These are phyloP conservation scores for Moniliophthora roreri DNA, from an alignment of 1,284 basidiomycete genomes.

Conservation along the genomic window DNA sequence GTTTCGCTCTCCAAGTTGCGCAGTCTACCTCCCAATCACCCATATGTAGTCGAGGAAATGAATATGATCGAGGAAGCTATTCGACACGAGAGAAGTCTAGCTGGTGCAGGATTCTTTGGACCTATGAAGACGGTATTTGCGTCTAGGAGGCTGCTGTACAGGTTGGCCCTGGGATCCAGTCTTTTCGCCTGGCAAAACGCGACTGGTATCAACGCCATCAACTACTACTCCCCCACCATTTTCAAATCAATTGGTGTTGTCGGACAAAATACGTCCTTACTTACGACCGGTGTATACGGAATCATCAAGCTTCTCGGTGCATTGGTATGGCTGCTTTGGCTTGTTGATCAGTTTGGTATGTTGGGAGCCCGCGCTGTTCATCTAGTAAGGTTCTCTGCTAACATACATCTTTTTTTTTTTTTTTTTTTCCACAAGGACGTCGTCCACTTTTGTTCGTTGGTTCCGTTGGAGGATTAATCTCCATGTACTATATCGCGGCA, in stretches of 20 bases:
- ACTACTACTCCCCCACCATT: constrained; percentile 41
- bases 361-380: too few relatives aligned
- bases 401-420: too few relatives aligned
- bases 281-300: constrained; percentile 42
- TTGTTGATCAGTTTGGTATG: constrained; percentile 24
- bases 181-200: constrained; percentile 36
- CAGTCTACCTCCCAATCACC: constrained; percentile 33
- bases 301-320: constrained; percentile 34
- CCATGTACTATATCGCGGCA: constrained; percentile 40
- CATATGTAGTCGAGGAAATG: constrained; percentile 38
- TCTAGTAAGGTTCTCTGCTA: too few relatives aligned
- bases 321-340: constrained; percentile 19
- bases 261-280: constrained; percentile 35
- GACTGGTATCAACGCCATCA: constrained; percentile 41
- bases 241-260: constrained; percentile 44
- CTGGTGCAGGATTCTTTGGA: constrained; percentile 32
- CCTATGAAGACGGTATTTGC: constrained; percentile 30
- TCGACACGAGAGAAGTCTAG: constrained; percentile 28
- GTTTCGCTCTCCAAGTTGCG: constrained; percentile 40
- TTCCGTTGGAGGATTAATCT: constrained; percentile 37
- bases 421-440: constrained; percentile 30
- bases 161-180: constrained; percentile 27
- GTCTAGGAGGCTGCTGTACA: constrained; percentile 24
- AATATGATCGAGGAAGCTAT: constrained; percentile 28
- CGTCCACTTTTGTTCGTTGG: constrained; percentile 41